Percentiles rank a stretch among this genome's conserved stretches.
Conservation (phyloP, 2,329 filamentous ascomycete genomes). For the Colletotrichum gigasporum region DNA sequence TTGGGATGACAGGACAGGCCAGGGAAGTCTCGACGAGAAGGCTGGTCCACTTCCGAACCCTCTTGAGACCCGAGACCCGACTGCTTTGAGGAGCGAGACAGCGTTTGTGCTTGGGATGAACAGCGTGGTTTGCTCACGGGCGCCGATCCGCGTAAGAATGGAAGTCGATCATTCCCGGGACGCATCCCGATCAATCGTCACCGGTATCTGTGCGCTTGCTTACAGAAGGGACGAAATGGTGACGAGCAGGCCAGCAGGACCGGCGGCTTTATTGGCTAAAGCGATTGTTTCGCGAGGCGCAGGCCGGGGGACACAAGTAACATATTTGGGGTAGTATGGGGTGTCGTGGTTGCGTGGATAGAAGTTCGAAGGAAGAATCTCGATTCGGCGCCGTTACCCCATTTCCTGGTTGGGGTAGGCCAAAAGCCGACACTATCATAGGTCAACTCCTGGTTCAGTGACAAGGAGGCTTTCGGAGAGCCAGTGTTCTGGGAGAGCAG, state of each 20-base stretch:
- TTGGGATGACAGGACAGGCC: slow-evolving; percentile 12
- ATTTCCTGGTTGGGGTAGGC: background rate
- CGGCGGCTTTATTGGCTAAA: background rate
- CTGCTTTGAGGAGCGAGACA: background rate
- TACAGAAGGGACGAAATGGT: background rate
- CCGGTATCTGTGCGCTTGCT: background rate
- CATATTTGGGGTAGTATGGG: background rate
- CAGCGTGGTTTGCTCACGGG: background rate
- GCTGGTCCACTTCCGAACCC: background rate
- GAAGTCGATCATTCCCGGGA: slow-evolving; percentile 5
- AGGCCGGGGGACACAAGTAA: background rate
- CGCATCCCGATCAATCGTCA: background rate
- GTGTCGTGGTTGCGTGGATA: background rate
- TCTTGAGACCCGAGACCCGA: background rate
- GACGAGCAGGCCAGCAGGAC: background rate
- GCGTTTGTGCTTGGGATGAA: slow-evolving; percentile 19
- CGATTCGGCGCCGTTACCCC: slow-evolving; percentile 8
- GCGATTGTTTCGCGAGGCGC: background rate
- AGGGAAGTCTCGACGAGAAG: background rate
- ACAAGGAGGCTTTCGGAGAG: background rate
- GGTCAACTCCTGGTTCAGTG: background rate
- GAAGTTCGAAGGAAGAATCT: slow-evolving; percentile 2
- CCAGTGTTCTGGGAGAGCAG: background rate
- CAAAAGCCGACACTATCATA: background rate
- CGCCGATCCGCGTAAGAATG: background rate